Base-by-base conservation (phyloP, 2,329 filamentous ascomycete genomes). In the Apiospora kogelbergensis region DNA sequence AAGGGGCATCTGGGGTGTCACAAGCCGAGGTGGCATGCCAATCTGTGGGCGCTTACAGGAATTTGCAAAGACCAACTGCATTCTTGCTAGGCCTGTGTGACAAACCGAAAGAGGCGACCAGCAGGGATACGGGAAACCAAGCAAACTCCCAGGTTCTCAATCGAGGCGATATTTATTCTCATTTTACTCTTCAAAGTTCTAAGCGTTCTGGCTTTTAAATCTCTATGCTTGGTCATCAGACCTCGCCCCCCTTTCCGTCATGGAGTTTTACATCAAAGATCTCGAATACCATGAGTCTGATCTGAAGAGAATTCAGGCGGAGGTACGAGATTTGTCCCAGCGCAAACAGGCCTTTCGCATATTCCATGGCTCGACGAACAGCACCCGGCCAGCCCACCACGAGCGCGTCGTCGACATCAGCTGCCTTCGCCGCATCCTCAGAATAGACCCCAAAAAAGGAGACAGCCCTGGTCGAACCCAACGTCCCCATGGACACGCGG, bases 361-460 rank as follows among this genome's bases (percentile, higher is more conserved):
- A 81, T 90, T 86, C 78, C 92, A 94, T 82, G 92, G 92, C 74
- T 90, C 89, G 53, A 94, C 92, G 66, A 94, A 94, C 82, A 91
- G 87, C 76, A 94, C 92, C 63, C 89, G 86, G 3, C 85, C 86
- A 80, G 70, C 86, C 80, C 74, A 81, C 73, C 73, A 76, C 42
- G 79, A 79, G 71, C 81, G 78, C 70, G 81, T 82, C 68, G 84
- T 94, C 72, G 91, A 93, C 81, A 93, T 92, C 75, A 89, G 88
- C 75, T 79, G 81, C 4, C 84, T 95, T 2, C 81, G 81, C 72
- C 83, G 89, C 77, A 89, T 95, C 33, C 81, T 95, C 42, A 80
- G 84, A 13, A 86, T 95, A 68, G 86, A 94, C 77, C 75, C 80
- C 0, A 75, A 80, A 9, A 76, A 76, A 76, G 1, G 84, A 84